These are phyloP conservation scores for Zasmidium citrigriseum DNA, from an alignment of 2,329 filamentous ascomycete species.

Conservation along the genomic window DNA sequence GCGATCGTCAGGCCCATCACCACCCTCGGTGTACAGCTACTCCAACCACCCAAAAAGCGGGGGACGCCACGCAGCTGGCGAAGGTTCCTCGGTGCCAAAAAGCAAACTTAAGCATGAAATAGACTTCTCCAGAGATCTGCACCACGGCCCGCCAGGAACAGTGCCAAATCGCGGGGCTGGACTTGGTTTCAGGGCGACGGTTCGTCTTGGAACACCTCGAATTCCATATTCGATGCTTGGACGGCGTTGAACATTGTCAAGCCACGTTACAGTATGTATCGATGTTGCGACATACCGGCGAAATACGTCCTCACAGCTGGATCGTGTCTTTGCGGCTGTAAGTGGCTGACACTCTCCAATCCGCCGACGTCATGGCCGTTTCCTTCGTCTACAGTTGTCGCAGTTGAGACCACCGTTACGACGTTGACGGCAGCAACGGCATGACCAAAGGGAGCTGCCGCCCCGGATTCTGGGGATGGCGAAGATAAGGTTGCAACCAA, in stretches of 20 bases:
- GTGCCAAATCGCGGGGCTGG: not conserved
- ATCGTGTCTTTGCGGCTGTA: too few species aligned
- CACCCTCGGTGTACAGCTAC: not conserved
- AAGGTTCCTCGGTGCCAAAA: not conserved
- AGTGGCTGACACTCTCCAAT: not conserved
- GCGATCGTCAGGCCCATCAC: not conserved
- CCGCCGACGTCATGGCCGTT: not conserved
- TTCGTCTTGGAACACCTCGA: too few species aligned
- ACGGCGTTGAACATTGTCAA: too few species aligned
- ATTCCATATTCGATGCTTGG: too few species aligned
- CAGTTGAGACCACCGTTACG: not conserved
- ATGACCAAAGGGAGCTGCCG: not conserved
- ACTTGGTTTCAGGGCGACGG: too few species aligned
- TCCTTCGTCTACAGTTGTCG: not conserved
- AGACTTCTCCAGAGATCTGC: not conserved
- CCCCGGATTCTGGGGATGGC: not conserved
- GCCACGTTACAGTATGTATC: too few species aligned
- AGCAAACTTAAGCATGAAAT: not conserved
- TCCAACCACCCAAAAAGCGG: too few species aligned
- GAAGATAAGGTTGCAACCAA: not conserved
- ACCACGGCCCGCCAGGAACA: too few species aligned
- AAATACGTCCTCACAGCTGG: too few species aligned
- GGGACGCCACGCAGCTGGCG: not conserved
- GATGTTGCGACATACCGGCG: too few species aligned
- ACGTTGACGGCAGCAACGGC: not conserved